A percentile compares a stretch with the other conserved stretches of the same genome.
Evolutionary conservation across 176 grass and related monocot species (phyloP).

Genomic region (Carex kokanica): DNA sequence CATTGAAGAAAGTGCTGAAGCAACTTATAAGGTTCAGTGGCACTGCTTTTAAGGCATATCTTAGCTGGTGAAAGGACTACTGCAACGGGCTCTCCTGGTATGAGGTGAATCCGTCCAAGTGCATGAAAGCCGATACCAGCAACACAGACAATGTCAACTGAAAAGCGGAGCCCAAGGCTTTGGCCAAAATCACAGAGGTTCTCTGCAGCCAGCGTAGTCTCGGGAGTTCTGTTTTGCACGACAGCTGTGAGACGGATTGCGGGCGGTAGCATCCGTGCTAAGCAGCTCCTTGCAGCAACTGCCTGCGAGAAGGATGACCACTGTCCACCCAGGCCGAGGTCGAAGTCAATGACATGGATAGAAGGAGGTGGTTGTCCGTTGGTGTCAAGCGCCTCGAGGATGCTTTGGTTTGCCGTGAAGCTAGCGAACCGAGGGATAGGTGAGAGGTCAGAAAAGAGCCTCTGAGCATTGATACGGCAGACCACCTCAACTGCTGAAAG

Average conservation of each 20-base stretch:
- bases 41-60: constrained; percentile 34
- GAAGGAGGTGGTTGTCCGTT: constrained; percentile 25
- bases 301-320: constrained; percentile 65
- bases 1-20: constrained; percentile 40
- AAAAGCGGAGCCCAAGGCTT: constrained; percentile 40
- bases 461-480: constrained; percentile 37
- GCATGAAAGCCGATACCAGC: constrained; percentile 32
- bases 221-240: constrained; percentile 43
- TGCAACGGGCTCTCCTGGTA: constrained; percentile 34
- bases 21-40: constrained; percentile 23
- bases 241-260: constrained; percentile 47
- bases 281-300: constrained; percentile 32
- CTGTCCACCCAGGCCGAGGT: constrained; percentile 55
- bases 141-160: constrained; percentile 45
- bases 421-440: constrained; percentile 46
- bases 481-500: constrained; percentile 44
- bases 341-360: constrained; percentile 57
- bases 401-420: constrained; percentile 57
- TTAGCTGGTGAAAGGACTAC: constrained; percentile 43
- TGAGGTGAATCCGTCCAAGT: constrained; percentile 28
- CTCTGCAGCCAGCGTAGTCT: constrained; percentile 52
- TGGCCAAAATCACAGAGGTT: constrained; percentile 60
- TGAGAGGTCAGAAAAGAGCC: constrained; percentile 51
- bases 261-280: constrained; percentile 15
- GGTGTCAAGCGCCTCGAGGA: constrained; percentile 48